Base-by-base conservation (phyloP, 768 basidiomycete genomes). In the Pleurotus tuber-regium region DNA sequence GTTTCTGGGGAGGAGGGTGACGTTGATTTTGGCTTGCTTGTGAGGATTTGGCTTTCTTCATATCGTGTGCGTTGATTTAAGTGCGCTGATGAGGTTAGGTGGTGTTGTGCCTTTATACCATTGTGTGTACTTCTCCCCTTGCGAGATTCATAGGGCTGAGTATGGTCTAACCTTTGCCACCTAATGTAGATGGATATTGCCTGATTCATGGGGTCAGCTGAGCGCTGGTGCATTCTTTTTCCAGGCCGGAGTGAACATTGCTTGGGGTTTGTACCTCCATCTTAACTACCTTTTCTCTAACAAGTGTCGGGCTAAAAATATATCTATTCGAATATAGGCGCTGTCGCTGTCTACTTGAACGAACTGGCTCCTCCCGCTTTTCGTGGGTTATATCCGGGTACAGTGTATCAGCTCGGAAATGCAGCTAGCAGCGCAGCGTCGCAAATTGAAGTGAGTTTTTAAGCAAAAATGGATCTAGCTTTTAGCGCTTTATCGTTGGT, bases 301-400 rank as follows among this genome's bases (percentile, higher is more conserved):
- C 19, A 7, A 18, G 19, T 5, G 7, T 1, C 8, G 11, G 14
- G 12, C 4, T 12, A 4, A 5, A 38, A n/a, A 4, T 30, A 16
- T 18, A 14, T 35, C 23, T 4, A 16, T 4, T 19, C 4, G 23
- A 4, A 25, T 49, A 7, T 14, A 57, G 56, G 56, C n/a, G 41
- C 54, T 8, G 41, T 57, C 44, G 83, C 85, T 8, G 77, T 86
- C 54, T 80, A 79, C 61, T 74, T 87, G 33, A 71, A 74, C 30
- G 86, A 88, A 63, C 67, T 84, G 56, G 80, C 82, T 0, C 86
- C 86, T 1, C 79, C 82, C 23, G 83, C 82, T 0, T 87, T 85
- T 71, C 74, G 86, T 52, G 82, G 83, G 3, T 75, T 80, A 7
- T 86, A 83, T 66, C 80, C 80, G 14, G 84, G 84, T 53, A 71